Percentiles rank a stretch among this genome's conserved stretches.
Conservation (phyloP, 805 yeast species). For the Barnettozyma wickerhamii region DNA sequence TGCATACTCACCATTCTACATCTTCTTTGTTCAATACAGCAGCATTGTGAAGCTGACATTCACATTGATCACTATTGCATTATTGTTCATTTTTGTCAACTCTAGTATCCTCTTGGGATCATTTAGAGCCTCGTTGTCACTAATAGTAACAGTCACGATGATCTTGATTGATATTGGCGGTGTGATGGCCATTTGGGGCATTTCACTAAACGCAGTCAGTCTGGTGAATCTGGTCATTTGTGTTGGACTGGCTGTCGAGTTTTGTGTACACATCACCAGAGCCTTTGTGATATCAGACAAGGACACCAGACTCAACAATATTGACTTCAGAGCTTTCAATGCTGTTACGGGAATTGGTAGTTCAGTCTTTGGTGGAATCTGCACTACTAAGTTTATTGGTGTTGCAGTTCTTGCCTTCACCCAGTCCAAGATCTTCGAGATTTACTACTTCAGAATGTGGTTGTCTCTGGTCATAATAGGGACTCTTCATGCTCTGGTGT, state of each 20-base stretch:
- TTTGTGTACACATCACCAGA: constrained; percentile 81
- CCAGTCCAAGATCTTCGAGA: constrained; percentile 79
- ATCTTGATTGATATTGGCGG: constrained; percentile 76
- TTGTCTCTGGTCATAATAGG: constrained; percentile 71
- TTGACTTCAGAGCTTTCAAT: constrained; percentile 36
- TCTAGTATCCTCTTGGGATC: constrained; percentile 66
- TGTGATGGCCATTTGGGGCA: constrained; percentile 66
- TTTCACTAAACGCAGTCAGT: constrained; percentile 83
- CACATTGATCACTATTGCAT: constrained; percentile 48
- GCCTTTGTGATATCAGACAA: constrained; percentile 49
- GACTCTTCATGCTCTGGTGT: constrained; percentile 69
- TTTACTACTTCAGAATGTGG: constrained; percentile 97
- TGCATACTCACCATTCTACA: constrained; percentile 91
- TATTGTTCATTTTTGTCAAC: constrained; percentile 45
- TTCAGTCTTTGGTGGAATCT: constrained; percentile 86
- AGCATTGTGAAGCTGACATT: constrained; percentile 59
- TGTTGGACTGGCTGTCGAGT: constrained; percentile 90
- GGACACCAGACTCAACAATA: constrained; percentile 29
- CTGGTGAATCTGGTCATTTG: constrained; percentile 90
- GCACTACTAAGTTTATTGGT: constrained; percentile 86
- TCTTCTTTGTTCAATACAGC: constrained; percentile 85
- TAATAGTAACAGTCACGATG: constrained; percentile 55
- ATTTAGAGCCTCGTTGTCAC: constrained; percentile 48
- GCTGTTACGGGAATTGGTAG: constrained; percentile 82
- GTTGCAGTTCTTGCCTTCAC: constrained; percentile 85